A percentile compares a stretch with the other conserved stretches of the same genome.
phyloP scores from a whole-genome alignment of 1,284 basidiomycete species.

The Tylopilus sp. region DNA sequence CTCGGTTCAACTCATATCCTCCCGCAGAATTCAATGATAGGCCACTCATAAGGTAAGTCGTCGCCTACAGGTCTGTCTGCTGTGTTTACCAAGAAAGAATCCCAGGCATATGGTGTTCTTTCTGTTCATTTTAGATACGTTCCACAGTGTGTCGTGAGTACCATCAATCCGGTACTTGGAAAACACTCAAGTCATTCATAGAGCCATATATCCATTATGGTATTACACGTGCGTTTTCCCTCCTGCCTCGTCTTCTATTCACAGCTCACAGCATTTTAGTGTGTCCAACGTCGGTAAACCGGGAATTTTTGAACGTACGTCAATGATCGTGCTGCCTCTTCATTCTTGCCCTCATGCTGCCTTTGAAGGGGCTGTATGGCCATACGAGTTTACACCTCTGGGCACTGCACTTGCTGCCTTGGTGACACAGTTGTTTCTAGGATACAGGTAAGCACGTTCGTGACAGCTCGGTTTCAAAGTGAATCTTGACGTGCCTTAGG shows the following conservation, averaged over 20 bases:
- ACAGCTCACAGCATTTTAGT: too few relatives aligned
- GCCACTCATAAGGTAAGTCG: slow-evolving; percentile 23
- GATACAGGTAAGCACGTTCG: slow-evolving; percentile 23
- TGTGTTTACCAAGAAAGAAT: too few relatives aligned
- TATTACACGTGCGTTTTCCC: slow-evolving; percentile 23
- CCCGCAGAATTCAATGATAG: slow-evolving; percentile 62
- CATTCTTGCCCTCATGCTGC: background rate
- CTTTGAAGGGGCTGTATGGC: slow-evolving; percentile 41
- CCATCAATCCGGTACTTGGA: background rate
- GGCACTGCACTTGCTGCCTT: slow-evolving; percentile 56
- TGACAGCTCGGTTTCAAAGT: too few relatives aligned
- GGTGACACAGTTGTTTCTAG: slow-evolving; percentile 46
- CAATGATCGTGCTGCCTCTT: background rate
- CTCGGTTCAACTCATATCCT: too few relatives aligned
- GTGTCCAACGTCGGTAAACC: too few relatives aligned
- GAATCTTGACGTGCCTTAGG: slow-evolving; percentile 29
- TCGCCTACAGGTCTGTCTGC: too few relatives aligned
- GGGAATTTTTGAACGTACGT: too few relatives aligned
- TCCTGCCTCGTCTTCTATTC: too few relatives aligned
- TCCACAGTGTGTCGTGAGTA: slow-evolving; percentile 52
- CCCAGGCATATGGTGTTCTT: slow-evolving; percentile 51
- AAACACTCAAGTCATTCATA: slow-evolving; percentile 4
- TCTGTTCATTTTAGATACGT: slow-evolving; percentile 55
- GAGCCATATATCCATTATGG: slow-evolving; percentile 33
- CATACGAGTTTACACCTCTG: slow-evolving; percentile 56